phyloP scores from a whole-genome alignment of 306 rosid species.

The Vigna nakashimae region DNA sequence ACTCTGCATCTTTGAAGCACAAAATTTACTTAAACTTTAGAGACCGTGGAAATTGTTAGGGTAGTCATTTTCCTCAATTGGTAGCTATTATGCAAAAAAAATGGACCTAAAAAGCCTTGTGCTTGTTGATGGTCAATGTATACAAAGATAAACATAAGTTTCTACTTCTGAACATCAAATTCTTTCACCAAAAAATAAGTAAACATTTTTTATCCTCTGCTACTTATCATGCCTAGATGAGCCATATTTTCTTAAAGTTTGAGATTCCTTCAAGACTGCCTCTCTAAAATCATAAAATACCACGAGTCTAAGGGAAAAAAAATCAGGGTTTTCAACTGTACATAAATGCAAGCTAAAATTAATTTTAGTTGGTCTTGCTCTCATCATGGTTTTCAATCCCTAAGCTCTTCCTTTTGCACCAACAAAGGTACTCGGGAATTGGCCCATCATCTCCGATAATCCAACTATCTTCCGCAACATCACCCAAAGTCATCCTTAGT shows the following conservation, averaged over 20 bases:
- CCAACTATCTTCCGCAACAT: constrained; percentile 79
- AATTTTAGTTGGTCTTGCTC: constrained; percentile 51
- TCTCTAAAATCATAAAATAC: constrained; percentile 3
- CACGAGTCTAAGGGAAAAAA: constrained; percentile 11
- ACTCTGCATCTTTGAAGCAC: no score
- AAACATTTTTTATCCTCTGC: constrained; percentile 3
- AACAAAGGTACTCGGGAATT: constrained; percentile 71
- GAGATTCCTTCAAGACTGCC: constrained; percentile 19
- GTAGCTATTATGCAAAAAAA: neutral
- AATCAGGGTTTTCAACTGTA: constrained; percentile 37
- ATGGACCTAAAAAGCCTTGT: neutral
- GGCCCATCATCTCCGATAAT: constrained; percentile 84
- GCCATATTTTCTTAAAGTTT: constrained; percentile 30
- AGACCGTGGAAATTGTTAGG: no score
- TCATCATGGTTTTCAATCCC: constrained; percentile 50
- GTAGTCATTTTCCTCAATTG: neutral
- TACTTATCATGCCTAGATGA: constrained; percentile 25
- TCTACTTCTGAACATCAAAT: constrained; percentile 29
- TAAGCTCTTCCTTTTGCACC: constrained; percentile 79
- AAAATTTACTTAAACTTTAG: no score
- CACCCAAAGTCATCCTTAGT: constrained; percentile 69
- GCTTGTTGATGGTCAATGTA: neutral
- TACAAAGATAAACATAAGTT: neutral
- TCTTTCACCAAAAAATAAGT: constrained; percentile 17
- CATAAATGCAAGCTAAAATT: constrained; percentile 47